Evolutionary conservation across 257 asterid genomes (phyloP).

Genomic region (Thymus quinquecostatus): DNA sequence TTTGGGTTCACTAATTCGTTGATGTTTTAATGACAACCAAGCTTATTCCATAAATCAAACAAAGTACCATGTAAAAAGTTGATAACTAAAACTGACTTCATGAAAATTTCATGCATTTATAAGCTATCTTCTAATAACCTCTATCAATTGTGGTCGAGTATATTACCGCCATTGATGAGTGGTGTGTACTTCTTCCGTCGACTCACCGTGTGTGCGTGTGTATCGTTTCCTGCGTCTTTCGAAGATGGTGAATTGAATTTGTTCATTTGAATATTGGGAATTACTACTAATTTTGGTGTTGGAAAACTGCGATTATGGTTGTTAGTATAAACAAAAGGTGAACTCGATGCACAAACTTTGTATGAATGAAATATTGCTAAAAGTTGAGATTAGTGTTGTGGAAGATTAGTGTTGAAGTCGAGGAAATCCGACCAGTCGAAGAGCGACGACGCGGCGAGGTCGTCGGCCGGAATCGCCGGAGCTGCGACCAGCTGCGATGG

Average conservation of each 20-base stretch:
- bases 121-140: no score
- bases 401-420: slow-evolving; percentile 44
- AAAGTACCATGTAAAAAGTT: no score
- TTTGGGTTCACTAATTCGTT: no score
- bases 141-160: no score
- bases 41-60: no score
- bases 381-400: not conserved
- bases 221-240: not conserved
- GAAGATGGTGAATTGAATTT: not conserved
- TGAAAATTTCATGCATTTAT: no score
- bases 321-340: not conserved
- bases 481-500: slow-evolving; percentile 23
- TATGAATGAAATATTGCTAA: slow-evolving; percentile 9
- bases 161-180: not conserved
- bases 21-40: no score
- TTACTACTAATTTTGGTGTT: not conserved
- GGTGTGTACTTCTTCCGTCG: no score
- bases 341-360: not conserved
- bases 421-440: slow-evolving; percentile 80
- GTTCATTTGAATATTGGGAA: not conserved
- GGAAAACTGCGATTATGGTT: not conserved
- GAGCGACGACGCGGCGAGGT: slow-evolving; percentile 51
- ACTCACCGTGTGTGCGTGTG: no score
- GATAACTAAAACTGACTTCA: no score
- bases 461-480: slow-evolving; percentile 30